Base-by-base conservation (phyloP, 2,329 filamentous ascomycete species). In the Trichoderma pleuroti region DNA sequence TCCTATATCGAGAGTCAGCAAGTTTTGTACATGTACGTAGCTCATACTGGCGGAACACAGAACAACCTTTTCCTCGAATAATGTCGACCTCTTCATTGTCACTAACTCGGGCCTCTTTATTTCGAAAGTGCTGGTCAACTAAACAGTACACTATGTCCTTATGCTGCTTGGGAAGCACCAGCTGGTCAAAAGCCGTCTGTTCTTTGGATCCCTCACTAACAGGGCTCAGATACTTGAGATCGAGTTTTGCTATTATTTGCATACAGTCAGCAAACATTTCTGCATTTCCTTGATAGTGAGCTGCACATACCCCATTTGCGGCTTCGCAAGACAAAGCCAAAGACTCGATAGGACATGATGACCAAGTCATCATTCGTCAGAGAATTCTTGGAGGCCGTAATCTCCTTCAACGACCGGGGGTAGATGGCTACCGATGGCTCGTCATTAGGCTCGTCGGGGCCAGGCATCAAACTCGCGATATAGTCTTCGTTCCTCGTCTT, bases 341-440 rank as follows among this genome's bases (percentile, higher is more conserved):
- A 80, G 1, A 81, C 78, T 0, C 78, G 73, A n/a, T 77, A 75
- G 1, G 75, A 74, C 75, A 81, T 80, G 34, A 81, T 76, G 0
- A 79, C 18, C 0, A 76, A 52, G 32, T 80, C 78, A 21, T 76
- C 75, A 1, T 78, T 75, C 2, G 61, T 68, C 6, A 74, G 16
- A 28, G 24, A 18, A 1, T 32, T 9, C 49, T 70, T 52, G 14
- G 67, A 30, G 7, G 30, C 52, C 9, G 52, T 46, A 6, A 70
- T 11, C n/a, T 72, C 70, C 26, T 69, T 64, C 7, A 71, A 28
- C 0, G 16, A 34, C 1, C 62, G 70, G 2, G 70, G 70, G 10
- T 68, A 42, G 8, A 67, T 59, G 7, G 64, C 52, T 18, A 67
- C 34, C 8, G 64, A 39, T 10, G 52, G 52, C 5, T 67, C 70